Evolutionary conservation across 2,329 filamentous ascomycete genomes (phyloP), one percentile per base, ranked within the genome.

Genomic region (Fusarium domesticum): DNA sequence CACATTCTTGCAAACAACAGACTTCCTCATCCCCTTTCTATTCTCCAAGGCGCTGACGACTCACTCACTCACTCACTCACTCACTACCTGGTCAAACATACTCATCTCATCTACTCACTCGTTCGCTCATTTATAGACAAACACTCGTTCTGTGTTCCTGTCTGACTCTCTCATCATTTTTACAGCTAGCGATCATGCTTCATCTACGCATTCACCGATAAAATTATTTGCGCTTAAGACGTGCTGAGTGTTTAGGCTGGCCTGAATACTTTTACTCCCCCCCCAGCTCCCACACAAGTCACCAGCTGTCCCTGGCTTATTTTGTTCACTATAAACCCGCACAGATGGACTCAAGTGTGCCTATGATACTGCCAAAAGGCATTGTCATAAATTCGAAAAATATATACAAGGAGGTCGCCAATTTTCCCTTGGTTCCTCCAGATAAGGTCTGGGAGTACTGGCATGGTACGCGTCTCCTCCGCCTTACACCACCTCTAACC

Each of bases 371-470:
- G 59, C 80, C 80, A 16, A 75, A 76, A 59, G 80, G 78, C 59
- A 73, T 83, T 48, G 70, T 83, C 47, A 70, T 71, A 38, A 83
- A 81, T 63, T 72, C 70, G 7, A 64, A 65, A 25, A 66, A 70
- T 38, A 69, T 81, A 25, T 79, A 80, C 53, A 69, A 70, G 18
- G 75, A 78, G 53, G 73, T 82, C 37, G 77, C 78, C 25, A 71
- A 68, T 52, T 75, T 75, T 54, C 60, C 72, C 17, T 62, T 71
- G 25, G 66, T 80, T 6, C 74, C 79, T 14, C 62, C 69, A 25
- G 75, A 79, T 47, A 74, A 78, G 49, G 74, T 82, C 42, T 70
- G 70, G 55, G 68, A 74, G 54, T 77, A 78, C 57, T 82, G 78
- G 73, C 74, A 78, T 64, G 77, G 79, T 83, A 71, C 57, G 57